Evolutionary conservation across 2,329 filamentous ascomycete species (phyloP).

Genomic region (Colletotrichum orbiculare): DNA sequence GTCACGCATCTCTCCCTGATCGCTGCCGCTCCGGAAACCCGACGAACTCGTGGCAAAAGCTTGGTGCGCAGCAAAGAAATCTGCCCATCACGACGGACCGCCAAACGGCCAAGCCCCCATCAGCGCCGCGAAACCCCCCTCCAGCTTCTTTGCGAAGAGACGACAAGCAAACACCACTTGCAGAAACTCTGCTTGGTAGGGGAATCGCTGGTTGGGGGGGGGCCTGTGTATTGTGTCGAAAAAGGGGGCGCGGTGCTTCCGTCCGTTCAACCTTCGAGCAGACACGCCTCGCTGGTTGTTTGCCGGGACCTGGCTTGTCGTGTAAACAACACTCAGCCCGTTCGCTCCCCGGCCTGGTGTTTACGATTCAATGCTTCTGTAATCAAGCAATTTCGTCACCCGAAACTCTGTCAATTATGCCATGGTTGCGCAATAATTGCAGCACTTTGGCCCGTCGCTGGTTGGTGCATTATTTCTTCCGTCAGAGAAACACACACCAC

Average conservation of each 20-base stretch:
- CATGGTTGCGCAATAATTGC: constrained; percentile 5
- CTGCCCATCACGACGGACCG: too few species aligned
- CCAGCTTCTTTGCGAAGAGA: too few species aligned
- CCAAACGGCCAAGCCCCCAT: too few species aligned
- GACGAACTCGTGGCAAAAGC: constrained; percentile 5
- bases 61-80: neutral
- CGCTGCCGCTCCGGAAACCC: too few species aligned
- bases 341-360: neutral
- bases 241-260: neutral
- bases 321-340: neutral
- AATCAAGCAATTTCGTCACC: constrained; percentile 17
- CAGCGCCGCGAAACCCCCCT: too few species aligned
- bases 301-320: neutral
- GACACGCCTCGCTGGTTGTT: neutral
- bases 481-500: too few species aligned
- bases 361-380: constrained; percentile 1
- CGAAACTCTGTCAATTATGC: constrained; percentile 27
- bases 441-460: constrained; percentile 1
- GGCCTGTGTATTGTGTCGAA: neutral
- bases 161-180: constrained; percentile 4
- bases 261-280: too few species aligned
- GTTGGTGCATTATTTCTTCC: constrained; percentile 4
- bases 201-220: neutral
- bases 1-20: neutral
- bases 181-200: neutral